These are phyloP conservation scores for Talaromyces adpressus DNA, from an alignment of 495 filamentous ascomycete species.

Conservation along the genomic window DNA sequence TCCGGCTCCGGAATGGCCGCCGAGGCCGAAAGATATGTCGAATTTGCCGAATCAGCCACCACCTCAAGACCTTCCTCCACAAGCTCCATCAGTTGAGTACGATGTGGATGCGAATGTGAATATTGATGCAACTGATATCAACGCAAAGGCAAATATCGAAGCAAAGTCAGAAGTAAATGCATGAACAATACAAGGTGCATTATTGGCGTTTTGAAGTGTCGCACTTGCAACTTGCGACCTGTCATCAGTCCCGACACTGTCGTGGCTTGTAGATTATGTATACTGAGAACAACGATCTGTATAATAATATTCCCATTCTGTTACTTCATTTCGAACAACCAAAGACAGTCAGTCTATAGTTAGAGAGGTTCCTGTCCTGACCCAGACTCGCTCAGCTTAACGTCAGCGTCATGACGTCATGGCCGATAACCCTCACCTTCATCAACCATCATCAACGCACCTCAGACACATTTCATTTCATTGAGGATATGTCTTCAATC, in stretches of 20 bases:
- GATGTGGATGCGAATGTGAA: not conserved
- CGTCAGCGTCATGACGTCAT: not conserved
- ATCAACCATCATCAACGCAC: too few relatives aligned
- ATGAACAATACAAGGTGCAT: not conserved
- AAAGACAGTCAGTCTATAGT: not conserved
- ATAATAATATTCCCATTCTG: not conserved
- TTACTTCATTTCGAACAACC: not conserved
- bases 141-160: not conserved
- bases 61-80: not conserved
- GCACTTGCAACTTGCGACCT: not conserved
- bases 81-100: not conserved
- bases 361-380: not conserved
- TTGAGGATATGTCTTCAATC: not conserved
- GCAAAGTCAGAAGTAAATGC: not conserved
- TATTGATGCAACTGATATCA: not conserved
- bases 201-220: not conserved
- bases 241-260: not conserved
- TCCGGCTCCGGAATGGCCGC: slow-evolving; percentile 37
- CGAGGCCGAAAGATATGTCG: slow-evolving; percentile 7
- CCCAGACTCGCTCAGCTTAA: not conserved
- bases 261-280: not conserved
- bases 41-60: not conserved
- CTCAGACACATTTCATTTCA: too few relatives aligned
- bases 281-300: not conserved
- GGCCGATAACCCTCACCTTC: not conserved